A percentile compares a stretch with the other conserved stretches of the same genome.
Conservation (phyloP, 768 basidiomycete species). For the Mycena latifolia region DNA sequence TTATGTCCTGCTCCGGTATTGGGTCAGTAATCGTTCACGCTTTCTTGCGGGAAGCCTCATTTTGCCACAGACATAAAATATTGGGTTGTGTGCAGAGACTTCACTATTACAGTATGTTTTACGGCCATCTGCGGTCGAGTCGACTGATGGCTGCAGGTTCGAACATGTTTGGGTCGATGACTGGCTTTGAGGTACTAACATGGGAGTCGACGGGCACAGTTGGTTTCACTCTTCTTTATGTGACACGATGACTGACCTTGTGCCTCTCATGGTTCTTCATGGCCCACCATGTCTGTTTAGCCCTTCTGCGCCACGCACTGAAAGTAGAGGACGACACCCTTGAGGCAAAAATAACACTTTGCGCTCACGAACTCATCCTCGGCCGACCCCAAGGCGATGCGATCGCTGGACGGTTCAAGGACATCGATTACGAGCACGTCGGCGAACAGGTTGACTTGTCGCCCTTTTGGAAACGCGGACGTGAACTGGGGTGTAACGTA, state of each 20-base stretch:
- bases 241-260: no score
- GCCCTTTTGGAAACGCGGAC: conserved; percentile 36
- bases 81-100: neutral
- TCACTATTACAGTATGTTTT: conserved; percentile 1
- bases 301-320: conserved; percentile 39
- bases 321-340: conserved; percentile 23
- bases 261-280: conserved; percentile 19
- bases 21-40: conserved; percentile 1
- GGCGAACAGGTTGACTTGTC: conserved; percentile 37
- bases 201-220: conserved; percentile 36
- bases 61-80: conserved; percentile 6
- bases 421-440: conserved; percentile 39
- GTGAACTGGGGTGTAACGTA: conserved; percentile 10
- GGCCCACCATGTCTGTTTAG: conserved; percentile 36
- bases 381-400: conserved; percentile 37
- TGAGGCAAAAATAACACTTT: conserved; percentile 24
- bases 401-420: conserved; percentile 33
- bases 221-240: neutral
- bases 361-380: conserved; percentile 24
- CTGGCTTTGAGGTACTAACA: conserved; percentile 7
- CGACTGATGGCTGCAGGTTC: no score
- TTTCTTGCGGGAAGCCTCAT: neutral
- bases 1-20: conserved; percentile 28
- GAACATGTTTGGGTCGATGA: neutral
- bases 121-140: neutral